Evolutionary conservation across 371 early-diverging fungal genomes (phyloP).

Genomic region (Mortierella sp.): DNA sequence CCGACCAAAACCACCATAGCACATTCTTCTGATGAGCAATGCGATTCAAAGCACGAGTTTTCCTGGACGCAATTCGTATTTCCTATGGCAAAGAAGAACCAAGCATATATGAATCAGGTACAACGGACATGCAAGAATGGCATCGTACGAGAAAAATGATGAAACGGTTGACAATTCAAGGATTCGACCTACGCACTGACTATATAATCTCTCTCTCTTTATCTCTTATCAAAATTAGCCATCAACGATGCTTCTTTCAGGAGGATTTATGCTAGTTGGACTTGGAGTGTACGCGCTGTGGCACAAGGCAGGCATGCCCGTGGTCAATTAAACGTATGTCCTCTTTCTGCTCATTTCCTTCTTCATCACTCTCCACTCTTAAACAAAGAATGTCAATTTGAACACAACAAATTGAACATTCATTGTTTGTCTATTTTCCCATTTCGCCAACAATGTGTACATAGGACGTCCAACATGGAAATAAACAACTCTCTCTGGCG

Average conservation of each 20-base stretch:
- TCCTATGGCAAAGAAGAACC: conserved; percentile 29
- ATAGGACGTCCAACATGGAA: background rate
- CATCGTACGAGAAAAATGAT: background rate
- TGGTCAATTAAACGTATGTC: background rate
- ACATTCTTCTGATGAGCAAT: background rate
- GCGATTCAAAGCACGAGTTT: conserved; percentile 24
- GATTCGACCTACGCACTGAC: background rate
- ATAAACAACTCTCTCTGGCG: conserved; percentile 5
- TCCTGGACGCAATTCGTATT: conserved; percentile 52
- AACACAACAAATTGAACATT: background rate
- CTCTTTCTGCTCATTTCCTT: background rate
- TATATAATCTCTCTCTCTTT: background rate
- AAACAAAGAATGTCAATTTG: background rate
- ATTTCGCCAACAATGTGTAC: background rate
- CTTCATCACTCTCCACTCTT: background rate
- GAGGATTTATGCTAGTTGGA: conserved; percentile 53
- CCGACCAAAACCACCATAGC: background rate
- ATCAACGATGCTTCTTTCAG: conserved; percentile 38
- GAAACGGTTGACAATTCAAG: background rate
- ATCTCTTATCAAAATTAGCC: conserved; percentile 14
- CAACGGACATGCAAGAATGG: background rate
- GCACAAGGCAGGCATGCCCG: conserved; percentile 24
- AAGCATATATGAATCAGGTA: conserved; percentile 26
- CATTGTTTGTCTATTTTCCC: background rate
- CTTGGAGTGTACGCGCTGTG: conserved; percentile 45